Evolutionary conservation across 768 basidiomycete genomes (phyloP).

Genomic region (Filobasidium floriforme): DNA sequence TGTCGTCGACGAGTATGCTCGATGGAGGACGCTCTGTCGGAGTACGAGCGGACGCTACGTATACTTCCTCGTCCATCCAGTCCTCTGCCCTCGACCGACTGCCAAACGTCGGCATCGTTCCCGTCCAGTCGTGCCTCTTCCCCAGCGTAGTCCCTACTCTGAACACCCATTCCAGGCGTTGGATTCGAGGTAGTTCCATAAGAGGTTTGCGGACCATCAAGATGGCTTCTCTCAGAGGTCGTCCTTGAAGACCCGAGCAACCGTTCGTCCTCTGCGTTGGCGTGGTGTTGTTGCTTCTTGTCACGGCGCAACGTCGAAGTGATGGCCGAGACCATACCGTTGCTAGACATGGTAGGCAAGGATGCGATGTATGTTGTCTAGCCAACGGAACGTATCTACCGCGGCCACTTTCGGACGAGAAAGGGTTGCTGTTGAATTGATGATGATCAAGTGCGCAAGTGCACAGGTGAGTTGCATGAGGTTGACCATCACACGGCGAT

Average conservation of each 20-base stretch:
- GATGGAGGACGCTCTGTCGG: conserved; percentile 10
- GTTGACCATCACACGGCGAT: too few species aligned
- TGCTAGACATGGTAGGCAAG: background rate
- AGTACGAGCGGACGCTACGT: background rate
- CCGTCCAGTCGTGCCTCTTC: conserved; percentile 10
- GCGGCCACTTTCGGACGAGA: too few species aligned
- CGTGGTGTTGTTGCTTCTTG: background rate
- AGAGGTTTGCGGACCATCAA: background rate
- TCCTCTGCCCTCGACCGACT: background rate
- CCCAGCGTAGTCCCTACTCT: background rate
- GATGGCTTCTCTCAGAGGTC: background rate
- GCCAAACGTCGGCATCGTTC: conserved; percentile 10
- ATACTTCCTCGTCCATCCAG: conserved; percentile 11
- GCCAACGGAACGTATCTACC: background rate
- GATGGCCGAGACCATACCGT: conserved; percentile 6
- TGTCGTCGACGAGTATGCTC: background rate
- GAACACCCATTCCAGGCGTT: background rate
- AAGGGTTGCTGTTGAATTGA: too few species aligned
- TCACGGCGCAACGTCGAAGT: background rate
- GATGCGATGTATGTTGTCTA: background rate
- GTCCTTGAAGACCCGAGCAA: background rate
- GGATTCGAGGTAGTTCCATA: background rate
- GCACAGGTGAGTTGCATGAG: too few species aligned
- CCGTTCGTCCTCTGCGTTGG: background rate
- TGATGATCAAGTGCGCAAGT: too few species aligned